Evolutionary conservation across 495 filamentous ascomycete genomes (phyloP).

Genomic region (Penicillium verhagenii): DNA sequence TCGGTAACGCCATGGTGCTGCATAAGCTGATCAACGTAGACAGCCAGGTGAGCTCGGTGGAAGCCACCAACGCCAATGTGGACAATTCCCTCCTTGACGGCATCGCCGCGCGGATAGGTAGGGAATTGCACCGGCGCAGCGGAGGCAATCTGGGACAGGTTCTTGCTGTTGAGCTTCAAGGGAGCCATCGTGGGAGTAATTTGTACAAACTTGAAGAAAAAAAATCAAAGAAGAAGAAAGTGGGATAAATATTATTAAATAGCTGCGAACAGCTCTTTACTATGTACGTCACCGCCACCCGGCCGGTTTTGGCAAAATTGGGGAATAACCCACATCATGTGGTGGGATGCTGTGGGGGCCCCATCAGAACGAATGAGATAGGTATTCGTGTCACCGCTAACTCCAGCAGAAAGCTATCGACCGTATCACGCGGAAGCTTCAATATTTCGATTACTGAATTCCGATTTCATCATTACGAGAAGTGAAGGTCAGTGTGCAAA

Average conservation of each 20-base stretch:
- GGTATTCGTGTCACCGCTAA: not conserved
- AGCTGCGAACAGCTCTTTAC: not conserved
- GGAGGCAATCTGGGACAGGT: slow-evolving; percentile 35
- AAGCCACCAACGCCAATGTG: slow-evolving; percentile 50
- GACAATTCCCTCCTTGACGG: slow-evolving; percentile 51
- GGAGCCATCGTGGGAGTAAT: slow-evolving; percentile 31
- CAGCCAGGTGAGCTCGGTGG: slow-evolving; percentile 49
- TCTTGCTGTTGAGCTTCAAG: slow-evolving; percentile 41
- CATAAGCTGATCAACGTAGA: slow-evolving; percentile 49
- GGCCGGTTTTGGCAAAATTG: not conserved
- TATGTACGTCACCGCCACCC: not conserved
- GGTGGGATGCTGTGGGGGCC: not conserved
- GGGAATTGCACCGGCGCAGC: slow-evolving; percentile 32
- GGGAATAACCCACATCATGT: not conserved
- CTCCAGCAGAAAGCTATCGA: not conserved
- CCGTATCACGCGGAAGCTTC: not conserved
- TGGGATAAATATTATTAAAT: not conserved
- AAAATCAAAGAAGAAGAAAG: not conserved
- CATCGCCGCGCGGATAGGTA: slow-evolving; percentile 34
- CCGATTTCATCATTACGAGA: not conserved
- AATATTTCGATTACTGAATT: not conserved
- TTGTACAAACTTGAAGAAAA: not conserved
- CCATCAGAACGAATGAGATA: not conserved
- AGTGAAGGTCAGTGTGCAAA: not conserved
- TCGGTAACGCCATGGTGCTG: slow-evolving; percentile 41